phyloP scores from a whole-genome alignment of 2,329 filamentous ascomycete species.

The Cladophialophora bantiana region DNA sequence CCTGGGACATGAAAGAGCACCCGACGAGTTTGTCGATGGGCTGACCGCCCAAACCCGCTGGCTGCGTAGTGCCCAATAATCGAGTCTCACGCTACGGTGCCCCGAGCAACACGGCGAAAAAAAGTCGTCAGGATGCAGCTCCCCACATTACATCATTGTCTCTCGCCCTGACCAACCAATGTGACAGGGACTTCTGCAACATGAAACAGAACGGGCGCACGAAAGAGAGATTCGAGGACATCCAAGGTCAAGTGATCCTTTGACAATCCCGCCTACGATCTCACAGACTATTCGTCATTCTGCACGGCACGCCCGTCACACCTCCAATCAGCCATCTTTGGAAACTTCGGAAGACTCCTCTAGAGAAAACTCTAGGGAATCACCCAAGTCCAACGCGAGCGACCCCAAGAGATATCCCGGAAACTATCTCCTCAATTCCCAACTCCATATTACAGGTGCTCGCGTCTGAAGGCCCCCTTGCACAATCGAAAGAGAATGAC shows the following conservation, averaged over 20 bases:
- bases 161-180: conserved; percentile 23
- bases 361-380: background rate
- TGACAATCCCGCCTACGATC: conserved; percentile 21
- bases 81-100: conserved; percentile 6
- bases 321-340: background rate
- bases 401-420: background rate
- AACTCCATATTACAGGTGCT: background rate
- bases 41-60: background rate
- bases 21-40: background rate
- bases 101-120: conserved; percentile 18
- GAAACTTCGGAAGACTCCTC: background rate
- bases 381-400: background rate
- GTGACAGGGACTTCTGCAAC: conserved; percentile 23
- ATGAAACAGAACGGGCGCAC: conserved; percentile 35
- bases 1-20: background rate
- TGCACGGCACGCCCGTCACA: conserved; percentile 1
- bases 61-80: background rate
- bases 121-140: conserved; percentile 24
- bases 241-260: conserved; percentile 34
- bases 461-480: background rate
- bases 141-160: conserved; percentile 36
- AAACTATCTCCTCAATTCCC: background rate
- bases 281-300: conserved; percentile 15
- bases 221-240: conserved; percentile 19
- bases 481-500: background rate